These are phyloP conservation scores for Brassica cretica DNA, from an alignment of 345 rosid species.

Conservation along the genomic window DNA sequence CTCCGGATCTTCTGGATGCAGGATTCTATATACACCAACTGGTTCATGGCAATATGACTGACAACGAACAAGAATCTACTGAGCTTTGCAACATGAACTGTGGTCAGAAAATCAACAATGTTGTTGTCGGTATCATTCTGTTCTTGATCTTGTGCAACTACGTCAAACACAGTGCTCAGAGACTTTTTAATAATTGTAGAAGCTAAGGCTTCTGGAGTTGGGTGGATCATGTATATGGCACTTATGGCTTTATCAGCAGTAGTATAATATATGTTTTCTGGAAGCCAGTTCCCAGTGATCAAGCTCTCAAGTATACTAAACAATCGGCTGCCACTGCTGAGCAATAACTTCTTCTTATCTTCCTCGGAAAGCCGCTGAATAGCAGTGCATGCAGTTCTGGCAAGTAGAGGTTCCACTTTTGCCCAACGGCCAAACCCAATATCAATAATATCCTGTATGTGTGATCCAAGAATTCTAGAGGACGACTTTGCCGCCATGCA, in stretches of 20 bases:
- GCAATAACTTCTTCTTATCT: constrained; percentile 73
- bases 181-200: constrained; percentile 69
- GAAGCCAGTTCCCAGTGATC: constrained; percentile 81
- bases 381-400: constrained; percentile 87
- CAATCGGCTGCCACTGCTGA: constrained; percentile 66
- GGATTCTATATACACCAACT: constrained; percentile 87
- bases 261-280: constrained; percentile 83
- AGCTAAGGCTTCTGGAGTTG: constrained; percentile 85
- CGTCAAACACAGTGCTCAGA: constrained; percentile 57
- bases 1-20: constrained; percentile 78
- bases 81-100: constrained; percentile 73
- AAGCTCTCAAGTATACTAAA: constrained; percentile 77
- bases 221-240: constrained; percentile 75
- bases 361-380: constrained; percentile 83
- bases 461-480: constrained; percentile 70
- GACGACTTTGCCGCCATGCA: constrained; percentile 99
- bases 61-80: constrained; percentile 77
- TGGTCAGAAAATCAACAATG: constrained; percentile 40
- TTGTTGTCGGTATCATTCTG: constrained; percentile 43
- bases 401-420: constrained; percentile 89
- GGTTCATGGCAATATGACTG: constrained; percentile 96
- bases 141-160: constrained; percentile 48
- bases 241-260: constrained; percentile 93
- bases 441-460: constrained; percentile 92
- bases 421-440: constrained; percentile 99